Evolutionary conservation across 108 stramenopile genomes (phyloP).

Genomic region (Cyclotella baltica): DNA sequence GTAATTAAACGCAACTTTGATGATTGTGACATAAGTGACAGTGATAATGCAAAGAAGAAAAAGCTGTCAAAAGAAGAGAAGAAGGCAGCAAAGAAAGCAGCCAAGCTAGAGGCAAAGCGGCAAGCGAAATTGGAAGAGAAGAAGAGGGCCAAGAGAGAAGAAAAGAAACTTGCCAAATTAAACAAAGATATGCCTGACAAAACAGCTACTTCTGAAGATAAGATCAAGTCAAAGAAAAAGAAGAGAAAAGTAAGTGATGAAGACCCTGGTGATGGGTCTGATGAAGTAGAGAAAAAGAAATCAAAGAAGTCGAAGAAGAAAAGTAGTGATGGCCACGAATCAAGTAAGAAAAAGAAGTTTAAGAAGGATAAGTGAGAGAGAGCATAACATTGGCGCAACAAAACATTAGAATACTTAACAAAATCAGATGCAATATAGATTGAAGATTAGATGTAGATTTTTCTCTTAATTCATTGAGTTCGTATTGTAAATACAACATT

Average conservation of each 20-base stretch:
- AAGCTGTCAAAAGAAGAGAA: conserved; percentile 35
- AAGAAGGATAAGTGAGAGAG: conserved; percentile 2
- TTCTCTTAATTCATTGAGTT: no score
- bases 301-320: conserved; percentile 9
- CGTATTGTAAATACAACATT: no score
- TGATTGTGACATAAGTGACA: conserved; percentile 44
- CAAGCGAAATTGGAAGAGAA: conserved; percentile 77
- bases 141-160: conserved; percentile 58
- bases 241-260: conserved; percentile 18
- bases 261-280: background rate
- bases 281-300: conserved; percentile 9
- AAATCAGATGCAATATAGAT: background rate
- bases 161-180: conserved; percentile 26
- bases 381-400: background rate
- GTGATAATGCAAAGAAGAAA: conserved; percentile 12
- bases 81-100: conserved; percentile 30
- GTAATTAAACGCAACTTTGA: conserved; percentile 85
- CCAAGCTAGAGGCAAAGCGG: conserved; percentile 47
- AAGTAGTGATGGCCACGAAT: background rate
- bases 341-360: conserved; percentile 23
- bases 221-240: conserved; percentile 41
- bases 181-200: conserved; percentile 4
- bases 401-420: background rate
- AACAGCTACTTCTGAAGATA: background rate
- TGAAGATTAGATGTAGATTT: no score